Conservation (phyloP, 2,329 filamentous ascomycete species). For the Colletotrichum graminicola region DNA sequence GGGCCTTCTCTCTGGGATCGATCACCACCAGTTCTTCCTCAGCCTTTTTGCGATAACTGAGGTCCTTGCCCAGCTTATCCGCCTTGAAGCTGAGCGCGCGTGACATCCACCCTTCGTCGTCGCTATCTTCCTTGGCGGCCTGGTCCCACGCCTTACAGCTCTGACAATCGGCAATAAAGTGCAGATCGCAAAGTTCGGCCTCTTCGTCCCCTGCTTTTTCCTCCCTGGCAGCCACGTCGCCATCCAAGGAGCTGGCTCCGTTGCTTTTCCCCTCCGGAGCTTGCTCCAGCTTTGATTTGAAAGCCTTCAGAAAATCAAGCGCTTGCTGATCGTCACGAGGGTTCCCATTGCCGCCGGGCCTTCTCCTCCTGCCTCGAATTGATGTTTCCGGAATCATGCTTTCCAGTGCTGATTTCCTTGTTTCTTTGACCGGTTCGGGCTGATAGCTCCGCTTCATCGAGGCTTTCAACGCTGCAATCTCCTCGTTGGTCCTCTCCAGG, state of each 20-base stretch:
- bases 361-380: constrained; percentile 77
- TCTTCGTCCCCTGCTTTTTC: constrained; percentile 70
- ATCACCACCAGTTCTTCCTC: constrained; percentile 94
- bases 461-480: constrained; percentile 84
- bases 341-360: constrained; percentile 66
- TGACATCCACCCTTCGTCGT: constrained; percentile 83
- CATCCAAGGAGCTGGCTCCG: constrained; percentile 41
- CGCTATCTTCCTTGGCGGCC: constrained; percentile 67
- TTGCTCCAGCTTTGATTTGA: constrained; percentile 80
- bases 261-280: constrained; percentile 56
- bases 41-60: constrained; percentile 90
- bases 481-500: constrained; percentile 80
- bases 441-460: constrained; percentile 79
- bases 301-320: constrained; percentile 80
- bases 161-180: constrained; percentile 96
- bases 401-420: constrained; percentile 77
- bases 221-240: constrained; percentile 46
- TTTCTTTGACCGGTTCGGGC: constrained; percentile 63
- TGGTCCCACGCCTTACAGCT: constrained; percentile 90
- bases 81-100: constrained; percentile 89
- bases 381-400: constrained; percentile 80
- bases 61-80: constrained; percentile 90
- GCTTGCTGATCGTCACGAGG: constrained; percentile 72
- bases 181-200: constrained; percentile 85
- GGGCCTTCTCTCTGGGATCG: constrained; percentile 87